Evolutionary conservation across 1,284 basidiomycete species (phyloP).

Genomic region (Vanrija pseudolonga): DNA sequence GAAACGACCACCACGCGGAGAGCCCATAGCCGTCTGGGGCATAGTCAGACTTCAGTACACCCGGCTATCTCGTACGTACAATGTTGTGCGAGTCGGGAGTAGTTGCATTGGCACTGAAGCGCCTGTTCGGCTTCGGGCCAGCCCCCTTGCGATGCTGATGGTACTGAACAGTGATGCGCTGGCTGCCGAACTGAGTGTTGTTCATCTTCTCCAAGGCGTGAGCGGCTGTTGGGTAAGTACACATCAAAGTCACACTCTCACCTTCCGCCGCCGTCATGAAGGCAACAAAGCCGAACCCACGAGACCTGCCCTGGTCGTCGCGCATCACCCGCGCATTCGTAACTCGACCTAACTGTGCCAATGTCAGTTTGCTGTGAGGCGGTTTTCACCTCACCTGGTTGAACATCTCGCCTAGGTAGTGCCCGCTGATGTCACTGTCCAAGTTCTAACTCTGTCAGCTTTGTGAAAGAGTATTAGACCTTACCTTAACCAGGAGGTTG

Average conservation of each 20-base stretch:
- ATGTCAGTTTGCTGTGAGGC: conserved; percentile 52
- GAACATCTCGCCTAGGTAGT: conserved; percentile 74
- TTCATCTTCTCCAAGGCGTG: conserved; percentile 30
- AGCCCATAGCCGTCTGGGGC: no score
- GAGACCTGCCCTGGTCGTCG: conserved; percentile 74
- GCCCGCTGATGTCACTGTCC: conserved; percentile 74
- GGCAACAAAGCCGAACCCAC: conserved; percentile 94
- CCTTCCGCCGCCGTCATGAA: conserved; percentile 80
- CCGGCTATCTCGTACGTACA: no score
- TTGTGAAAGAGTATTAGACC: background rate
- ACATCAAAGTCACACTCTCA: conserved; percentile 37
- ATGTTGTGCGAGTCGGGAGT: background rate
- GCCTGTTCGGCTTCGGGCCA: background rate
- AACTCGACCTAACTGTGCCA: conserved; percentile 70
- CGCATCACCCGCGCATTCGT: conserved; percentile 92
- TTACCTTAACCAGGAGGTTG: conserved; percentile 63
- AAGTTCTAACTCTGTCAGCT: conserved; percentile 59
- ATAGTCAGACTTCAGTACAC: no score
- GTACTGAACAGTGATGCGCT: conserved; percentile 26
- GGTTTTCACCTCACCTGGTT: conserved; percentile 51
- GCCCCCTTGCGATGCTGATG: background rate
- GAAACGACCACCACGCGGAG: no score
- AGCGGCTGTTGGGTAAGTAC: conserved; percentile 14
- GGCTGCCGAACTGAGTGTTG: conserved; percentile 21
- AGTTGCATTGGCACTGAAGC: background rate